Conservation (phyloP, 1,139 yeast species). For the Diutina siamensis region DNA sequence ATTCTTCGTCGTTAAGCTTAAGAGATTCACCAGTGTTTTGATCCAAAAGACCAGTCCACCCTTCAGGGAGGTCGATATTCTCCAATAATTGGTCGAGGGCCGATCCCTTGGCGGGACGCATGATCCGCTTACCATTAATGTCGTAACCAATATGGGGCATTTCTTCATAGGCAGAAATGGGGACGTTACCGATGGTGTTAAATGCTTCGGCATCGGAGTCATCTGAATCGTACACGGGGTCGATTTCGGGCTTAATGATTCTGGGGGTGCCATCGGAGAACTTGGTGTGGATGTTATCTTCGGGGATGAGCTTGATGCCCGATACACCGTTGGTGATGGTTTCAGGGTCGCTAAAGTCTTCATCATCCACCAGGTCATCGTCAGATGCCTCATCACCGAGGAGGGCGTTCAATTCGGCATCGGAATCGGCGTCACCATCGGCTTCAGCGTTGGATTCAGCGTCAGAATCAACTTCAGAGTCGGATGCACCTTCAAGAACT, state of each 20-base stretch:
- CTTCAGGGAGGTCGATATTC: conserved; percentile 86
- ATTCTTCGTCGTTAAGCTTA: conserved; percentile 79
- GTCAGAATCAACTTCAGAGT: conserved; percentile 11
- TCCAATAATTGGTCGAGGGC: conserved; percentile 87
- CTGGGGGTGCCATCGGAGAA: conserved; percentile 77
- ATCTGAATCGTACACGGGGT: conserved; percentile 87
- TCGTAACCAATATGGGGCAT: conserved; percentile 97
- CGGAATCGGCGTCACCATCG: conserved; percentile 40
- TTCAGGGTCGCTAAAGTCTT: conserved; percentile 35
- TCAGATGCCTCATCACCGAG: conserved; percentile 47
- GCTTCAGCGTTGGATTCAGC: conserved; percentile 26
- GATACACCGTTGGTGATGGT: conserved; percentile 42
- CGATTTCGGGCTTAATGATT: conserved; percentile 74
- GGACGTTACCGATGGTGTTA: conserved; percentile 89
- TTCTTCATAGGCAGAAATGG: conserved; percentile 87
- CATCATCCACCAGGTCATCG: conserved; percentile 23
- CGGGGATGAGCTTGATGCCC: conserved; percentile 23
- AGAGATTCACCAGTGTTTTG: conserved; percentile 82
- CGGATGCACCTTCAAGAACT: neutral
- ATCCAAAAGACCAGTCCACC: conserved; percentile 96
- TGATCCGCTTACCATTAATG: conserved; percentile 92
- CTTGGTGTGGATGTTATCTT: conserved; percentile 30
- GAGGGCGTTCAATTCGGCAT: conserved; percentile 14
- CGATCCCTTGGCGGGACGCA: conserved; percentile 97
- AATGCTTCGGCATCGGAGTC: conserved; percentile 78